Percentiles rank a stretch among this genome's conserved stretches.
Conservation (phyloP, 2,329 filamentous ascomycete genomes). For the Stylonectria norvegica region DNA sequence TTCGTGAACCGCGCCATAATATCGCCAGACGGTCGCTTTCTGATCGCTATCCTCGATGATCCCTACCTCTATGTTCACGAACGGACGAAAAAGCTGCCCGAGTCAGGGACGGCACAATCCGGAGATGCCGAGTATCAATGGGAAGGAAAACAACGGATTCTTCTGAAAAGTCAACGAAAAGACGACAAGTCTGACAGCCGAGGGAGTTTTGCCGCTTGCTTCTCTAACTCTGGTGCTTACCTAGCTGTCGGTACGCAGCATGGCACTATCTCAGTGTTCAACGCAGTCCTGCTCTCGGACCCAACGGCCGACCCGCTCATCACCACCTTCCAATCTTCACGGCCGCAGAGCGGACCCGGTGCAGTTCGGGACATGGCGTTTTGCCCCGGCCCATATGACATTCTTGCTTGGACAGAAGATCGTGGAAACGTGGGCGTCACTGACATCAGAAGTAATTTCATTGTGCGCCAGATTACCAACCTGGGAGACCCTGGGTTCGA, state of each 20-base stretch:
- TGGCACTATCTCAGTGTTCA: constrained; percentile 73
- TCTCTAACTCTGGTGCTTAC: constrained; percentile 67
- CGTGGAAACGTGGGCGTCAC: constrained; percentile 71
- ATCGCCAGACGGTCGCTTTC: constrained; percentile 77
- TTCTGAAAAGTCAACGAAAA: constrained; percentile 56
- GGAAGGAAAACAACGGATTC: constrained; percentile 48
- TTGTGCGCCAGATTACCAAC: constrained; percentile 64
- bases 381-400: constrained; percentile 82
- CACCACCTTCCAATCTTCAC: constrained; percentile 73
- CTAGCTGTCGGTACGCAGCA: constrained; percentile 78
- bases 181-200: constrained; percentile 54
- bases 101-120: constrained; percentile 29
- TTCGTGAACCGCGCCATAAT: constrained; percentile 93
- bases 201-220: constrained; percentile 75
- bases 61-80: constrained; percentile 81
- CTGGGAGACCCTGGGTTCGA: constrained; percentile 59
- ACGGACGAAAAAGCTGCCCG: constrained; percentile 44
- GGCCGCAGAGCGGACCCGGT: constrained; percentile 66
- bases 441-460: constrained; percentile 66
- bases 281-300: constrained; percentile 49
- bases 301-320: constrained; percentile 59
- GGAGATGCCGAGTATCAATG: constrained; percentile 43
- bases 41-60: constrained; percentile 85
- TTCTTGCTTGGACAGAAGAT: constrained; percentile 92
- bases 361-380: constrained; percentile 91